phyloP scores from a whole-genome alignment of 176 grass and related monocot species.

The Aegilops sharonensis region DNA sequence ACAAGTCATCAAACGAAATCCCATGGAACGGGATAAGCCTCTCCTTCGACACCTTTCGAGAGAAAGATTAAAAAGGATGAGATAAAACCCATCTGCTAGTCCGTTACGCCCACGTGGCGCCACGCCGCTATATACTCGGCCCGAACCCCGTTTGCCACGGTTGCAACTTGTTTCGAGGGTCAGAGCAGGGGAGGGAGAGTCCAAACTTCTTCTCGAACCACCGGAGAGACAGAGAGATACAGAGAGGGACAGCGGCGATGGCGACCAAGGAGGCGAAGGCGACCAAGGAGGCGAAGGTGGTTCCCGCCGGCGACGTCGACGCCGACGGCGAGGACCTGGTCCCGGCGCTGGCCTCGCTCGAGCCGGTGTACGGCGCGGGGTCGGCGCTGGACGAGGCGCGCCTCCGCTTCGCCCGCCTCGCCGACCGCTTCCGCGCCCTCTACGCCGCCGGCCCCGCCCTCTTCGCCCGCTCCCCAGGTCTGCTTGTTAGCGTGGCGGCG shows the following conservation, averaged over 20 bases:
- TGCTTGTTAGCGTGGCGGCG: fast-evolving
- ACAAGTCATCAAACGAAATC: no score
- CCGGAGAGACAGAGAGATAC: background rate
- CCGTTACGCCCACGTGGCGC: background rate
- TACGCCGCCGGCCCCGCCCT: constrained; percentile 53
- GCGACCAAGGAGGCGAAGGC: constrained; percentile 16
- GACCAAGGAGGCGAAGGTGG: background rate
- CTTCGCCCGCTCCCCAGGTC: constrained; percentile 80
- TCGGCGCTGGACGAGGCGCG: constrained; percentile 75
- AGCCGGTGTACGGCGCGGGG: constrained; percentile 69
- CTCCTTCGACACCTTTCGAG: no score
- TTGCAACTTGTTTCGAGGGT: background rate
- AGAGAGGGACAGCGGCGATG: background rate
- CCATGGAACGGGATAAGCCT: no score
- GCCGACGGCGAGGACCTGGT: constrained; percentile 16
- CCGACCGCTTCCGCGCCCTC: constrained; percentile 61
- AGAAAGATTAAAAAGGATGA: no score
- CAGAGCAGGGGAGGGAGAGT: background rate
- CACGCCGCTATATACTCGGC: background rate
- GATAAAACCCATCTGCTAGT: no score
- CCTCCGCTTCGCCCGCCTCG: constrained; percentile 71
- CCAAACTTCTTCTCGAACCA: background rate
- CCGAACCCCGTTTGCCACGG: background rate
- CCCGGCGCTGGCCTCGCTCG: constrained; percentile 63
- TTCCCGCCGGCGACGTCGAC: background rate